Evolutionary conservation across 495 filamentous ascomycete genomes (phyloP).

Genomic region (Geoglossum glabrum): DNA sequence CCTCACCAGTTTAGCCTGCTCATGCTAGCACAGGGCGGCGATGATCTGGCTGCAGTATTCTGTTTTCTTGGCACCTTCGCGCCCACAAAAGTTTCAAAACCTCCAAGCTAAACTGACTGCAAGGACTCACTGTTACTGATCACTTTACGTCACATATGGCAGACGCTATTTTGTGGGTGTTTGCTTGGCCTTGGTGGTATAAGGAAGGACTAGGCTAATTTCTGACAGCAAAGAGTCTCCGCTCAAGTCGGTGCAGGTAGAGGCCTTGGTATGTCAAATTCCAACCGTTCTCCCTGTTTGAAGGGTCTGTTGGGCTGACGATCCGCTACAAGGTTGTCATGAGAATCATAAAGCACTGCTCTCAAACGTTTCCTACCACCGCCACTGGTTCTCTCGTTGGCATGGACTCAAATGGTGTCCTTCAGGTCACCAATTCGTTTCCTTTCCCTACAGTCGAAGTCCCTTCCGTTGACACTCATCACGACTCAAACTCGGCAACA

Average conservation of each 20-base stretch:
- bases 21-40: no score
- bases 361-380: slow-evolving; percentile 66
- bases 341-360: slow-evolving; percentile 91
- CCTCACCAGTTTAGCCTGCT: no score
- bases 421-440: slow-evolving; percentile 89
- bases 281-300: slow-evolving; percentile 4
- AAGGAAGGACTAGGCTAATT: background rate
- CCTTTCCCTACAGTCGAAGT: slow-evolving; percentile 77
- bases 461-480: slow-evolving; percentile 51
- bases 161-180: background rate
- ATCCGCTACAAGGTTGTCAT: slow-evolving; percentile 52
- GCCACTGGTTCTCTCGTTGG: slow-evolving; percentile 82
- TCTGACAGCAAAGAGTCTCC: slow-evolving; percentile 34
- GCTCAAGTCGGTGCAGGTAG: slow-evolving; percentile 63
- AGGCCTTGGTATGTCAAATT: slow-evolving; percentile 44
- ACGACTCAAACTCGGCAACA: slow-evolving; percentile 47
- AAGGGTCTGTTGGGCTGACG: background rate
- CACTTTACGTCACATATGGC: background rate
- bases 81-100: background rate
- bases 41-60: no score
- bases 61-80: background rate
- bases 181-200: background rate
- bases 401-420: slow-evolving; percentile 65
- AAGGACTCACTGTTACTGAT: background rate
- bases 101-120: background rate